Percentiles rank a stretch among this genome's conserved stretches.
phyloP scores from a whole-genome alignment of 2,329 filamentous ascomycete species.

The Exophiala dermatitidis region DNA sequence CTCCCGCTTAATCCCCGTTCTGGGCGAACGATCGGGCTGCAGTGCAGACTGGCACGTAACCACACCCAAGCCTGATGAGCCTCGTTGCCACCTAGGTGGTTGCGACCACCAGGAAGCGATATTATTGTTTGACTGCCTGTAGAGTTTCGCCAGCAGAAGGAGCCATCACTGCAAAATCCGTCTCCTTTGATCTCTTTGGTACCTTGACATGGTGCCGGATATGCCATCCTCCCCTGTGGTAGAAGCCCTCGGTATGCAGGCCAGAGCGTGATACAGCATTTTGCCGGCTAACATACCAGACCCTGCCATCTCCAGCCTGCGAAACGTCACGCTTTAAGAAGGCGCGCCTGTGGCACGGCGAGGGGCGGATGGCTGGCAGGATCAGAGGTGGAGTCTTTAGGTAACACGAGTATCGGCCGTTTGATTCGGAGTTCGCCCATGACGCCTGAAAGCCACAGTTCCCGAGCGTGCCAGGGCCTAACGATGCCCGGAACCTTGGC shows the following conservation, averaged over 20 bases:
- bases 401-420: background rate
- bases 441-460: constrained; percentile 9
- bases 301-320: background rate
- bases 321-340: background rate
- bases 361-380: background rate
- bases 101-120: background rate
- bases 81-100: too few species aligned
- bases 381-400: background rate
- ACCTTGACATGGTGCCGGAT: background rate
- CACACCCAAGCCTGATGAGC: too few species aligned
- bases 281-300: background rate
- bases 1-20: background rate
- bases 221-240: background rate
- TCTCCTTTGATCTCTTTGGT: background rate
- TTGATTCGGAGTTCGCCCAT: background rate
- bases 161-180: too few species aligned
- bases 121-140: background rate
- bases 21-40: background rate
- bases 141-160: background rate
- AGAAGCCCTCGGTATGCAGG: background rate
- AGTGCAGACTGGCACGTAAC: too few species aligned
- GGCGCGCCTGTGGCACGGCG: background rate
- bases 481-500: background rate
- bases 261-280: background rate
- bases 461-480: constrained; percentile 4